Evolutionary conservation across 768 basidiomycete species (phyloP), one percentile per base, ranked within the genome.

Genomic region (Vishniacozyma victoriae): DNA sequence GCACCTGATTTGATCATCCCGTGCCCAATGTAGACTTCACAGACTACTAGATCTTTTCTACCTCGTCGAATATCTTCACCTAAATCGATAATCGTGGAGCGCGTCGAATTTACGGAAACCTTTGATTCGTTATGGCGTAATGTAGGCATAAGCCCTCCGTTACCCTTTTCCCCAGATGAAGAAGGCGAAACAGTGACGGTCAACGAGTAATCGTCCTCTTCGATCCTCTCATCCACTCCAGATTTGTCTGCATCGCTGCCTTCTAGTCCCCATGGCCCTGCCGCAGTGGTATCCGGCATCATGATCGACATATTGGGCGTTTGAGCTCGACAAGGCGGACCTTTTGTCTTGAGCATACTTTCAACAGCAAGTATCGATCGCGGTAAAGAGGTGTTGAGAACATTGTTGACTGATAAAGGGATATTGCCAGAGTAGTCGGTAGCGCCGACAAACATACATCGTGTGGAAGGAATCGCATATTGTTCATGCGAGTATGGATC

Each of bases 401-500:
- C 81, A 16, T 85, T 80, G 69, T 91, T 93, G 51, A 90, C 79
- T 0, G 87, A 83, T 15, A 83, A 80, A 0, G 91, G 90, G 31
- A 93, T 80, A 1, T 82, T 83, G 2, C 89, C 92, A 7, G 83
- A 82, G 63, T 84, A 89, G 70, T 96, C 92, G 50, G 91, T 78
- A 1, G 87, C 85, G 3, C 86, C 81, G 33, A 93, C 76, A 48
- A 87, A 78, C 36, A 86, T 90, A 69, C 88, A 92, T 39, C 85
- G 74, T 31, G 91, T 88, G 3, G 90, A 95, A 1, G 92, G 95
- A 37, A 97, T 93, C 12, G 88, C 80, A 64, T 90, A 93, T 55
- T 88, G 89, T 72, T 93, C 90, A 52, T 83, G 84, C 19, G 88
- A 85, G 58, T 96, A 96, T 0, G 92, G 91, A 64, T 97, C 93